phyloP scores from a whole-genome alignment of 805 yeast species.

The Pichia gijzeniarum region DNA sequence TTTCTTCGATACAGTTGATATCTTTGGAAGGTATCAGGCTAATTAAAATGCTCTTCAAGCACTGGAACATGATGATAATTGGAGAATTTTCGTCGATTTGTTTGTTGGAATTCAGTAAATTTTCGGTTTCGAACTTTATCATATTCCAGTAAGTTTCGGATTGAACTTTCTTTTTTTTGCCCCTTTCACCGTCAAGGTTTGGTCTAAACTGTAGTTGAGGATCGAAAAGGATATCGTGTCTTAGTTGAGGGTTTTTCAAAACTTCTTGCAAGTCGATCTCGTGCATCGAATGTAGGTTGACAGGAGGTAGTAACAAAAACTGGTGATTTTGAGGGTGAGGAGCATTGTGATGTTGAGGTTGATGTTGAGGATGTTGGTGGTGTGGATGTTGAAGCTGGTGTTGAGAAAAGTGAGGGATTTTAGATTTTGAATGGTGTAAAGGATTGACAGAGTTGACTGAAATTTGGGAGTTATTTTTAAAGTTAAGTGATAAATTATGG shows the following conservation, averaged over 20 bases:
- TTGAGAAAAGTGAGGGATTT: not conserved
- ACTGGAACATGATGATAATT: constrained; percentile 65
- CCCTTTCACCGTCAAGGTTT: constrained; percentile 85
- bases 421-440: not conserved
- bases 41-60: constrained; percentile 70
- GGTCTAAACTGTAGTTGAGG: constrained; percentile 90
- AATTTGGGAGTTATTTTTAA: not conserved
- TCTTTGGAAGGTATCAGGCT: constrained; percentile 76
- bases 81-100: constrained; percentile 18
- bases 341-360: not conserved
- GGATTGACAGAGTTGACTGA: not conserved
- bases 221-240: constrained; percentile 91
- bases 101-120: constrained; percentile 20
- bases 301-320: constrained; percentile 57
- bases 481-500: not conserved
- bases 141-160: constrained; percentile 83
- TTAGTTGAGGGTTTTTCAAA: constrained; percentile 80
- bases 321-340: constrained; percentile 6
- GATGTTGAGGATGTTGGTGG: constrained; percentile 1
- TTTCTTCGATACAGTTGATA: constrained; percentile 55
- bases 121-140: constrained; percentile 60
- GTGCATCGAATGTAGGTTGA: constrained; percentile 69
- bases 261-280: constrained; percentile 88
- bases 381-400: constrained; percentile 1
- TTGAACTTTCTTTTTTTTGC: constrained; percentile 64